Evolutionary conservation across 23 red algal genomes (phyloP).

Genomic region (Agarophyton chilense): DNA sequence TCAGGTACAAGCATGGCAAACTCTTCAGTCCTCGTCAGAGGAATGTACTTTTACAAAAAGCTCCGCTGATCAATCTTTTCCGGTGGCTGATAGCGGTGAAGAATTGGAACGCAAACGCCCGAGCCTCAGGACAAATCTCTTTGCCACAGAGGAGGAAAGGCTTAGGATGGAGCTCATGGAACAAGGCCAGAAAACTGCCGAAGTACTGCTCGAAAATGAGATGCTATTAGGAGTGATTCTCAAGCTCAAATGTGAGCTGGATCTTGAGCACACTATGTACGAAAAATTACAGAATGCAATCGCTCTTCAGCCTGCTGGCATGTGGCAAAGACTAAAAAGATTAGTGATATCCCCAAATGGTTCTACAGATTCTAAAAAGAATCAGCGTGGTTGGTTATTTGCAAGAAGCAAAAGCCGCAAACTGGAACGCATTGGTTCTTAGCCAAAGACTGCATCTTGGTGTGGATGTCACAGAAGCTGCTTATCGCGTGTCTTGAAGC

Average conservation of each 20-base stretch:
- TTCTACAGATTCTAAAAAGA: not conserved
- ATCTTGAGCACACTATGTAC: not conserved
- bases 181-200: not conserved
- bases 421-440: not conserved
- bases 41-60: not conserved
- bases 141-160: not conserved
- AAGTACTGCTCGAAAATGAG: conserved; percentile 1
- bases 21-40: not conserved
- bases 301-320: not conserved
- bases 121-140: not conserved
- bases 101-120: not conserved
- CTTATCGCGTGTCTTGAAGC: too few relatives aligned
- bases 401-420: not conserved
- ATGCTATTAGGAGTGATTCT: not conserved
- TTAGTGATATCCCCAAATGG: not conserved
- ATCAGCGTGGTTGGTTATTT: not conserved
- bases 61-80: not conserved
- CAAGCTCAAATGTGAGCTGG: conserved; percentile 9
- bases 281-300: not conserved
- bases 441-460: too few relatives aligned
- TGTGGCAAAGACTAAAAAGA: not conserved
- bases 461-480: too few relatives aligned
- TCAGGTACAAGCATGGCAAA: not conserved
- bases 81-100: not conserved
- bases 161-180: conserved; percentile 21